A percentile compares a stretch with the other conserved stretches of the same genome.
phyloP scores from a whole-genome alignment of 495 filamentous ascomycete species.

The Chaetomidium leptoderma region DNA sequence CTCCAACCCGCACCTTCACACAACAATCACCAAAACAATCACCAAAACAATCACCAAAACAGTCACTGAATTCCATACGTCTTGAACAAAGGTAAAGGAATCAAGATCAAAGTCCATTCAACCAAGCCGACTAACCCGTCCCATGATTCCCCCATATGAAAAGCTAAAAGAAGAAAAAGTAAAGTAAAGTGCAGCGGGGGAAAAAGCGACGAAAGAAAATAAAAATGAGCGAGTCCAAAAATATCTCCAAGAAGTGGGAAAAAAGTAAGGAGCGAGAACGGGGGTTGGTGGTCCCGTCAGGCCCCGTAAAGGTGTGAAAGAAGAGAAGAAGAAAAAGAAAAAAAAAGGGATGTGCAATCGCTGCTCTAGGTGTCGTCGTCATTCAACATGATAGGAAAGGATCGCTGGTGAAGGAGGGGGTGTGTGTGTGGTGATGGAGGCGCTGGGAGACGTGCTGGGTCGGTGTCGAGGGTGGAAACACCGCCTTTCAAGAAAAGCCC shows the following conservation, averaged over 20 bases:
- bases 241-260: constrained; percentile 17
- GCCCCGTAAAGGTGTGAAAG: not conserved
- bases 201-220: not conserved
- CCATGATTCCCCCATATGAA: not conserved
- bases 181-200: not conserved
- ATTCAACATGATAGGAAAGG: not conserved
- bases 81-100: no score
- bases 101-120: not conserved
- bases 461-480: no score
- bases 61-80: no score
- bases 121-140: not conserved
- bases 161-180: no score
- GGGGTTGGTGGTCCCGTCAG: not conserved
- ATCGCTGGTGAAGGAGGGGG: not conserved
- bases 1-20: not conserved
- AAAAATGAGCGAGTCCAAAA: constrained; percentile 4
- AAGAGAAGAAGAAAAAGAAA: not conserved
- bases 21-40: not conserved
- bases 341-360: not conserved
- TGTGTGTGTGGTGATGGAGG: not conserved
- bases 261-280: not conserved
- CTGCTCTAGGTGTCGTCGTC: constrained; percentile 2
- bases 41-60: not conserved
- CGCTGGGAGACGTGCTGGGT: no score
- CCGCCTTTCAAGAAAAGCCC: not conserved